Evolutionary conservation across 2,329 filamentous ascomycete genomes (phyloP), one percentile per base, ranked within the genome.

Genomic region (Talaromyces rugulosus): DNA sequence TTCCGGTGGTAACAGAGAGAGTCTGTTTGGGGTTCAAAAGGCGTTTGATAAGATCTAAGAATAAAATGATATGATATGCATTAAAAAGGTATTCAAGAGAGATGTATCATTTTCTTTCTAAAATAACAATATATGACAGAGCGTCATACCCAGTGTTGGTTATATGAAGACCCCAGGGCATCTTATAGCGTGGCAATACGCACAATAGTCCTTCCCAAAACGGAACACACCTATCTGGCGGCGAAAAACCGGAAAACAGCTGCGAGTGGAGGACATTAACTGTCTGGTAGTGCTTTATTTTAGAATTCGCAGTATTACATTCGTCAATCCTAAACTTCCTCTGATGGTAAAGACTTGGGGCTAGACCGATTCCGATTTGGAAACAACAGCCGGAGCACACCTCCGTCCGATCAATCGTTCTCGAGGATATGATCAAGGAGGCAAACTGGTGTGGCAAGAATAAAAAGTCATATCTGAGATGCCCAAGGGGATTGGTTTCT

Each of bases 181-280:
- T 60, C 58, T 64, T 50, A 56, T 58, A 57, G 23, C 27, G 28
- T 52, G 23, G 40, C 28, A 61, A 40, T 31, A 42, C 30, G 47
- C 50, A 23, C 11, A 5, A 14, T 8, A 7, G 1, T 4, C 40
- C 51, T 51, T 51, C 42, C 61, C 51, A 62, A 30, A 59, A 51
- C 60, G 51, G 58, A 51, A 36, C 18, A 1, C 9, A 12, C 44
- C 27, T 44, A 44, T 58, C 52, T 56, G 56, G 51, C 30, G 56
- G 62, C 62, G 30, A 59, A 59, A 33, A 27, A 31, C 47, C 63
- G 63, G 63, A 65, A 65, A 55, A 55, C 11, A 65, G 55, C 47
- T 65, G 63, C 63, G 62, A 53, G 62, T 63, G 62, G 56, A 62
- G 61, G 59, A 61, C 1, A 16, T 30, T 27, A 18, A 47, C 7